Conservation (phyloP, 2,329 filamentous ascomycete genomes). For the Fusarium fracticaudum region DNA sequence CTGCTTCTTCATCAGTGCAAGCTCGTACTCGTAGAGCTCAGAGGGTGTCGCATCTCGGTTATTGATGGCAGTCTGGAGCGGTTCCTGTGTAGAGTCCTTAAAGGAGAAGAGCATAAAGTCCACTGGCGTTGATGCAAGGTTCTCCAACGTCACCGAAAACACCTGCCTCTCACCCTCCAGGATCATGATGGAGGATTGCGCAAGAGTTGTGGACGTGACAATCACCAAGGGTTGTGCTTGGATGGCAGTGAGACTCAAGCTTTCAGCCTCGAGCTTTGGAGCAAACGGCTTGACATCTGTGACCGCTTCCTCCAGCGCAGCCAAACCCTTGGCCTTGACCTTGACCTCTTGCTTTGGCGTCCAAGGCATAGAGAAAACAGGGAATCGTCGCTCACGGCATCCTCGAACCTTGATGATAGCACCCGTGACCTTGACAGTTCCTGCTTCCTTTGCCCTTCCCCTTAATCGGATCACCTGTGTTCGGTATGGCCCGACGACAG, state of each 20-base stretch:
- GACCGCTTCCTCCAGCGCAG: conserved; percentile 61
- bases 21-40: conserved; percentile 87
- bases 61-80: conserved; percentile 77
- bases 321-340: conserved; percentile 78
- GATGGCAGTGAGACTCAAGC: conserved; percentile 77
- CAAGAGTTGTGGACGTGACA: conserved; percentile 79
- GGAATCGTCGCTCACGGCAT: conserved; percentile 84
- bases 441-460: conserved; percentile 73
- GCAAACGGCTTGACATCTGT: conserved; percentile 51
- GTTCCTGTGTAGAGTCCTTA: conserved; percentile 84
- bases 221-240: conserved; percentile 79
- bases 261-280: conserved; percentile 57
- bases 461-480: conserved; percentile 80
- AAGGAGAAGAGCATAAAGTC: conserved; percentile 91
- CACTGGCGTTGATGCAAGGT: conserved; percentile 78
- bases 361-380: conserved; percentile 84
- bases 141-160: conserved; percentile 84
- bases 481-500: conserved; percentile 81
- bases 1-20: conserved; percentile 79
- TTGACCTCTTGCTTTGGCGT: conserved; percentile 74
- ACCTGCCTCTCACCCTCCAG: conserved; percentile 85
- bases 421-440: conserved; percentile 77
- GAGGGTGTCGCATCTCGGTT: conserved; percentile 81
- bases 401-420: conserved; percentile 82
- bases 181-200: conserved; percentile 89